Base-by-base conservation (phyloP, 2,329 filamentous ascomycete species). In the Colletotrichum liaoningense region DNA sequence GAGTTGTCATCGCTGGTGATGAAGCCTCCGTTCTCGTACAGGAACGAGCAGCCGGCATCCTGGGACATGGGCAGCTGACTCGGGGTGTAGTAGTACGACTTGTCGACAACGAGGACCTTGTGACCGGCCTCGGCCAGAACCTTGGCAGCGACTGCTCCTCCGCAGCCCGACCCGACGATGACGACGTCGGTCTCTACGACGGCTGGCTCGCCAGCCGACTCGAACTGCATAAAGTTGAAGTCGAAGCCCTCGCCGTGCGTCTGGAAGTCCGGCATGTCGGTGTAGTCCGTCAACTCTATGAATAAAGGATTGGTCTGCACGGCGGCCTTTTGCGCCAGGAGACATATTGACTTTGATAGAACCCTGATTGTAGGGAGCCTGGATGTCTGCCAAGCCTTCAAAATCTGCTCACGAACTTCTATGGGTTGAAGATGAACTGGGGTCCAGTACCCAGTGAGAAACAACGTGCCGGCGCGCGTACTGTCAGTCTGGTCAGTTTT, bases 111-210 rank as follows among this genome's bases (percentile, higher is more conserved):
- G 4, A 97, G 81, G 33, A 98, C 94, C 24, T 87, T 86, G 75
- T 93, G 87, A 4, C 93, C 94, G 1, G 92, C 93, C 81, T 95
- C 92, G 11, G 95, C 90, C 1, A 98, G 84, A 63, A 94, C 93
- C 81, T 95, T 95, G 28, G 95, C 95, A 46, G 89, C 90, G 0
- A 98, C 95, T 11, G 88, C 94, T 54, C 94, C 95, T 75, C 95
- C 95, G 77, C 94, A 97, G 33, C 95, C 95, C 49, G 94, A 97
- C 2, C 95, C 95, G 24, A 98, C 88, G 71, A 98, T 91, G 54
- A 97, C 90, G 1, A 97, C 91, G 80, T 98, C 96, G 0, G 93
- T 93, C 67, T 94, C 90, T 42, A 96, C 82, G 1, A 86, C 85
- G 72, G 90, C 90, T 0, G 90, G 85, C 5, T 78, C 76, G n/a